Conservation (phyloP, 1,139 yeast species). For the Blastobotrys raffinosifermentans region DNA sequence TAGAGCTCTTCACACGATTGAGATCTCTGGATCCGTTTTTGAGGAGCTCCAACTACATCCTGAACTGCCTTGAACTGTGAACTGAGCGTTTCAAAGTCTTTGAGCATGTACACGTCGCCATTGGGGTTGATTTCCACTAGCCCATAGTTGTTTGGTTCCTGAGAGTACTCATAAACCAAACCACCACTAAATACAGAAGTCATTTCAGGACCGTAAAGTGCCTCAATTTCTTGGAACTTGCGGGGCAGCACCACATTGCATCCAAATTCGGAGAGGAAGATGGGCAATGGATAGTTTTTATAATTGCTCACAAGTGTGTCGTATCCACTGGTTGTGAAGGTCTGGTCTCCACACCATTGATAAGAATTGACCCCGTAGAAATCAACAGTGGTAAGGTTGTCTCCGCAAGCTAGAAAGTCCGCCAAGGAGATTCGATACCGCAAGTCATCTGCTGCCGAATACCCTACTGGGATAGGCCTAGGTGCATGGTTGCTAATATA, state of each 20-base stretch:
- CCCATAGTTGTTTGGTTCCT: slow-evolving; percentile 86
- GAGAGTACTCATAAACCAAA: slow-evolving; percentile 82
- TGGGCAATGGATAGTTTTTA: slow-evolving; percentile 64
- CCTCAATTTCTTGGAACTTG: slow-evolving; percentile 65
- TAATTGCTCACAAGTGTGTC: slow-evolving; percentile 50
- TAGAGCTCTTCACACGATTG: slow-evolving; percentile 25
- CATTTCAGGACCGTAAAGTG: slow-evolving; percentile 41
- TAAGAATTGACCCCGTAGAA: slow-evolving; percentile 94
- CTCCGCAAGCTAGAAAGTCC: slow-evolving; percentile 71
- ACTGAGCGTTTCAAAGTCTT: slow-evolving; percentile 32
- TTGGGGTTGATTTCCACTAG: slow-evolving; percentile 55
- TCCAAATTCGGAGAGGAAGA: slow-evolving; percentile 89
- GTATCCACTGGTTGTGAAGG: slow-evolving; percentile 68
- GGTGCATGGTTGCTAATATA: slow-evolving; percentile 57
- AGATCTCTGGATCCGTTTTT: slow-evolving; percentile 17
- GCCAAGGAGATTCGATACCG: slow-evolving; percentile 70
- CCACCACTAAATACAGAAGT: slow-evolving; percentile 73
- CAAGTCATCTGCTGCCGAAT: slow-evolving; percentile 92
- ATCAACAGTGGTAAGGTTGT: slow-evolving; percentile 62
- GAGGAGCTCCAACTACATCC: slow-evolving; percentile 10
- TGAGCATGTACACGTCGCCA: slow-evolving; percentile 43
- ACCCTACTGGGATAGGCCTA: slow-evolving; percentile 83
- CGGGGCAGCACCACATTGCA: slow-evolving; percentile 84
- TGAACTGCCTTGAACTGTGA: slow-evolving; percentile 12
- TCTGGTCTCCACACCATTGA: slow-evolving; percentile 83